Conservation (phyloP, 139 green algal species). For the Dunaliella sp. region DNA sequence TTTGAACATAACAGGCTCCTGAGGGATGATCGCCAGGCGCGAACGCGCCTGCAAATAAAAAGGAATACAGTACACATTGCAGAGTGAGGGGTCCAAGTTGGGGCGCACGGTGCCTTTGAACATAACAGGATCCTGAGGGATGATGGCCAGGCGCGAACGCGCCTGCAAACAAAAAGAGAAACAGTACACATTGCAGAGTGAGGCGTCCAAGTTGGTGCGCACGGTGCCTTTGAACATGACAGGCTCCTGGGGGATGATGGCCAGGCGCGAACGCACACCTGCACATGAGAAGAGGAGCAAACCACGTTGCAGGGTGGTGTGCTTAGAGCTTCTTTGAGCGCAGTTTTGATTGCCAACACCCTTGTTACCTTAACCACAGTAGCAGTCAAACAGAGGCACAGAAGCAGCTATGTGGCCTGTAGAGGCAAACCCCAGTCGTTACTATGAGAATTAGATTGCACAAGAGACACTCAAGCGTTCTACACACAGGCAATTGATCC, state of each 20-base stretch:
- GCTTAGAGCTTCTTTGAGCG: too few relatives aligned
- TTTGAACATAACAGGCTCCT: slow-evolving; percentile 76
- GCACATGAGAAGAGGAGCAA: background rate
- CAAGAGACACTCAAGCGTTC: too few relatives aligned
- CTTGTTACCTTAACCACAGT: too few relatives aligned
- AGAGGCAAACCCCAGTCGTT: too few relatives aligned
- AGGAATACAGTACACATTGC: background rate
- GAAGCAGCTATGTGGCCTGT: too few relatives aligned
- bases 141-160: slow-evolving; percentile 57
- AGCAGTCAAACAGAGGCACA: too few relatives aligned
- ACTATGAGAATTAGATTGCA: too few relatives aligned
- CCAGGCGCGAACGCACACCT: slow-evolving; percentile 44
- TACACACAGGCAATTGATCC: too few relatives aligned
- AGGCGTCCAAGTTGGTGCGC: background rate
- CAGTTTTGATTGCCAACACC: too few relatives aligned
- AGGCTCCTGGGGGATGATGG: slow-evolving; percentile 58
- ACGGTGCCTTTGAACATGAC: background rate
- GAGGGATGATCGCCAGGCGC: slow-evolving; percentile 68
- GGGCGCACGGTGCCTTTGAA: slow-evolving; percentile 74
- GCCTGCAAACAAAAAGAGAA: slow-evolving; percentile 11
- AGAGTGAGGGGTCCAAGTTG: slow-evolving; percentile 86
- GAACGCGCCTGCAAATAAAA: slow-evolving; percentile 18
- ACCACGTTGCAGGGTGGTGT: background rate
- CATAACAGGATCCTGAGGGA: slow-evolving; percentile 75
- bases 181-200: background rate